A percentile compares a stretch with the other conserved stretches of the same genome.
These are phyloP conservation scores for Corinectria fuckeliana DNA, from an alignment of 2,329 filamentous ascomycete species.

Conservation along the genomic window DNA sequence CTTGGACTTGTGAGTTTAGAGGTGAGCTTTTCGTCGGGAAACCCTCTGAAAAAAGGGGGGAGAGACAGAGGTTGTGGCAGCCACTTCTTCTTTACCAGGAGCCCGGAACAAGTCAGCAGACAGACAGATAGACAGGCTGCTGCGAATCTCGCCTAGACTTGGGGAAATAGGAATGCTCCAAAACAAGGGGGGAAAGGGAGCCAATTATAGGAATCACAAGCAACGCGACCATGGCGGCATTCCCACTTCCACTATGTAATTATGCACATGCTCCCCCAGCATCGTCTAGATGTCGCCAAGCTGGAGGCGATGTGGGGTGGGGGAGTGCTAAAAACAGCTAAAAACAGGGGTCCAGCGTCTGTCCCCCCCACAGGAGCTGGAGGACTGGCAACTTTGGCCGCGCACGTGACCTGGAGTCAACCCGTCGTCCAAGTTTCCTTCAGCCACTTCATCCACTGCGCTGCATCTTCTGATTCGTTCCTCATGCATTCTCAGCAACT, in stretches of 20 bases:
- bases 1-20: too few relatives aligned
- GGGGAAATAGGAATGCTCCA: neutral
- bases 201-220: neutral
- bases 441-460: neutral
- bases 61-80: too few relatives aligned
- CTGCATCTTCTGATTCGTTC: neutral
- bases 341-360: neutral
- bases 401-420: neutral
- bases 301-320: neutral
- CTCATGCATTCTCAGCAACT: neutral
- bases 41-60: too few relatives aligned
- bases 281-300: neutral
- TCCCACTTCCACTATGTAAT: too few relatives aligned
- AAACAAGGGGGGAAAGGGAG: neutral
- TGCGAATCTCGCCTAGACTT: neutral
- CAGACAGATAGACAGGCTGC: neutral
- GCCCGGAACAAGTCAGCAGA: too few relatives aligned
- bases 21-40: too few relatives aligned
- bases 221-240: neutral
- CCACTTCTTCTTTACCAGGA: too few relatives aligned
- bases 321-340: neutral
- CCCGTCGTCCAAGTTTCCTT: neutral
- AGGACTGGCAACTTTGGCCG: conserved; percentile 1
- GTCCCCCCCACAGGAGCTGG: neutral
- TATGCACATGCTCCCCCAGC: neutral